Evolutionary conservation across 139 green algal genomes (phyloP).

Genomic region (Chlorella sorokiniana): DNA sequence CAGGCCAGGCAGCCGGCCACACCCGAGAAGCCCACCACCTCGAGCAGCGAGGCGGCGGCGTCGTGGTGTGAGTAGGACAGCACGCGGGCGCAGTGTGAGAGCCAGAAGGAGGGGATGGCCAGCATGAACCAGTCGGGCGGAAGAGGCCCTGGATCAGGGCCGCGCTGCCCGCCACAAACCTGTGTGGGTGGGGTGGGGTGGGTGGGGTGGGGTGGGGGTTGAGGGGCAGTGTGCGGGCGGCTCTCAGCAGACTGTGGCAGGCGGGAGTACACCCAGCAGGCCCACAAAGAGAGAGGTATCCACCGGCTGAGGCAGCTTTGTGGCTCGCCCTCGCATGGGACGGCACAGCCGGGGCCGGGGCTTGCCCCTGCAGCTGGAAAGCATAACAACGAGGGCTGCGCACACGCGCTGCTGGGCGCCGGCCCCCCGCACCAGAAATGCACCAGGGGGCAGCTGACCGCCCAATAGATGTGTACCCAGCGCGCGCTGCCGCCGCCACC

Average conservation of each 20-base stretch:
- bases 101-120: not conserved
- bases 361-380: no score
- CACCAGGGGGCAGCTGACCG: not conserved
- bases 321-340: no score
- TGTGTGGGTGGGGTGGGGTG: no score
- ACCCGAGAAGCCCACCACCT: not conserved
- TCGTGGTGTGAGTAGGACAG: not conserved
- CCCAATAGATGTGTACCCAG: not conserved
- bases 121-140: not conserved
- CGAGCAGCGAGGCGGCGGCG: not conserved
- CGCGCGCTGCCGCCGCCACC: not conserved
- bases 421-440: not conserved
- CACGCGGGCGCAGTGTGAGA: not conserved
- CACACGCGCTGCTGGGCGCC: not conserved
- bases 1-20: not conserved
- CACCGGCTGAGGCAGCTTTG: no score
- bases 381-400: no score
- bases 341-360: no score
- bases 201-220: no score
- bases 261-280: no score
- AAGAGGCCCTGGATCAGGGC: no score
- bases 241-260: no score
- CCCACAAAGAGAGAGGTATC: no score
- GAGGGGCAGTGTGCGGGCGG: no score
- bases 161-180: not conserved